Evolutionary conservation across 176 grass and related monocot genomes (phyloP).

Genomic region (Oryza nivara): DNA sequence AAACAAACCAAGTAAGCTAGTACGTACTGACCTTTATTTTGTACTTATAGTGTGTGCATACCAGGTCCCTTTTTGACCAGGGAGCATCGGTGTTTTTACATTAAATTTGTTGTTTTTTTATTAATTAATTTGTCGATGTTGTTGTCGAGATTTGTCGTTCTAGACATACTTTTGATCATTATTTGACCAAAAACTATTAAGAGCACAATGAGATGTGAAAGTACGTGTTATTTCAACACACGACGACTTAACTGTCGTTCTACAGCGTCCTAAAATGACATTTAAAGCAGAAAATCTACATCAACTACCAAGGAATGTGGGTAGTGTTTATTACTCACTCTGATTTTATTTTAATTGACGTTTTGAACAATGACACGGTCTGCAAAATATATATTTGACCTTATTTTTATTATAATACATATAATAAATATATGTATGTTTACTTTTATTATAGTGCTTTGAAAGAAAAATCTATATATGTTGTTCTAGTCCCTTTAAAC

Average conservation of each 20-base stretch:
- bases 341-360: no score
- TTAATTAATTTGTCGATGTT: not conserved
- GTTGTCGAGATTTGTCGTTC: not conserved
- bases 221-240: not conserved
- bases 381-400: no score
- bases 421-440: no score
- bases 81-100: not conserved
- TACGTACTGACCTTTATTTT: conserved; percentile 51
- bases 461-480: no score
- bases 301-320: no score
- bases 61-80: conserved; percentile 44
- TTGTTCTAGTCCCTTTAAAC: no score
- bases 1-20: conserved; percentile 38
- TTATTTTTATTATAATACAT: no score
- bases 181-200: not conserved
- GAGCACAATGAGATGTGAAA: not conserved
- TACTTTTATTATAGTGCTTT: no score
- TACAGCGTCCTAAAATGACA: not conserved
- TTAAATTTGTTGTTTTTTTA: not conserved
- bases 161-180: not conserved
- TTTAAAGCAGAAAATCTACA: not conserved
- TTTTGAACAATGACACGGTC: no score
- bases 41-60: conserved; percentile 42
- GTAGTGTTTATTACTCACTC: no score
- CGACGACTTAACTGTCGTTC: not conserved